Evolutionary conservation across 2,329 filamentous ascomycete species (phyloP).

Genomic region (Alternaria infectoria): DNA sequence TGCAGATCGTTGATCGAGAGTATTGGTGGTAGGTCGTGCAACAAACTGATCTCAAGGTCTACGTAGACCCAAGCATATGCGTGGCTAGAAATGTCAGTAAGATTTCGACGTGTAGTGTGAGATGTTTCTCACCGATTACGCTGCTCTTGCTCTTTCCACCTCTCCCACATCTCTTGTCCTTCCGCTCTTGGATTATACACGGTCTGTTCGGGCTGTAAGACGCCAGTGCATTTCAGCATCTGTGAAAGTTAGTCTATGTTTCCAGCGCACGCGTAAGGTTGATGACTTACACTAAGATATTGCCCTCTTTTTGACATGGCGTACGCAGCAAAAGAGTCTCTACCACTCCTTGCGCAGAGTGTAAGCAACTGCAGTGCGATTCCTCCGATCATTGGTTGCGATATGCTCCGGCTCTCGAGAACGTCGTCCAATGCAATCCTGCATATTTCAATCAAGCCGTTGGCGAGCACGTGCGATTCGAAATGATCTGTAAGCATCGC

Average conservation of each 20-base stretch:
- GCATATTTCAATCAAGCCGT: constrained; percentile 8
- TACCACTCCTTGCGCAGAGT: constrained; percentile 8
- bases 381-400: constrained; percentile 4
- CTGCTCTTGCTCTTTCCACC: constrained; percentile 8
- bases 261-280: background rate
- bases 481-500: constrained; percentile 9
- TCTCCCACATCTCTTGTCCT: background rate
- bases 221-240: constrained; percentile 4
- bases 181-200: background rate
- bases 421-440: constrained; percentile 9
- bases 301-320: constrained; percentile 8
- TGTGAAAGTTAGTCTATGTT: background rate
- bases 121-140: background rate
- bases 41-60: constrained; percentile 6
- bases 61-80: constrained; percentile 12
- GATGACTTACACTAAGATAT: constrained; percentile 4
- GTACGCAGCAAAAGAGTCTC: constrained; percentile 5
- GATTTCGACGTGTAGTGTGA: background rate
- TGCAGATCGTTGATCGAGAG: constrained; percentile 10
- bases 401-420: constrained; percentile 9
- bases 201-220: background rate
- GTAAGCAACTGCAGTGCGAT: constrained; percentile 7
- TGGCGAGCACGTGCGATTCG: constrained; percentile 3
- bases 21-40: constrained; percentile 6
- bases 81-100: constrained; percentile 2